Conservation (phyloP, 83 land plant species). For the Picea mariana region DNA sequence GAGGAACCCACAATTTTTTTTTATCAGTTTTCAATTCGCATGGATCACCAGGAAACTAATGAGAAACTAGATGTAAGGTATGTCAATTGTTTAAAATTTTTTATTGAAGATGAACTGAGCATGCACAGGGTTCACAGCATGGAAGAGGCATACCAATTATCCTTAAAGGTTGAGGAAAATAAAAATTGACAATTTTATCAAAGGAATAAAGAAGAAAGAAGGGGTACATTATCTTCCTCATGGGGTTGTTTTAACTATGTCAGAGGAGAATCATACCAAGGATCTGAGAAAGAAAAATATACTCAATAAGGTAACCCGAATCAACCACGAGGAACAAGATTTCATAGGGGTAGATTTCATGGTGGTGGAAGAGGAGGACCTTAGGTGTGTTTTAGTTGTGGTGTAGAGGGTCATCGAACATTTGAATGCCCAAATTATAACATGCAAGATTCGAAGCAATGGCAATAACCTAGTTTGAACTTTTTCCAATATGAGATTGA, state of each 20-base stretch:
- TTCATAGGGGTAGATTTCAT: no score
- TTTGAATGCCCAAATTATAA: not conserved
- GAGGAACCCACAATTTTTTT: not conserved
- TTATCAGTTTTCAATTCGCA: not conserved
- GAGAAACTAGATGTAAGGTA: not conserved
- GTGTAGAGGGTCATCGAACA: not conserved
- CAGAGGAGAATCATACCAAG: not conserved
- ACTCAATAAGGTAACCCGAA: not conserved
- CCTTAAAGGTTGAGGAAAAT: not conserved
- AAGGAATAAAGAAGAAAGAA: not conserved
- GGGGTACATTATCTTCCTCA: not conserved
- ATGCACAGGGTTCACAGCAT: not conserved
- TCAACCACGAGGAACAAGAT: not conserved
- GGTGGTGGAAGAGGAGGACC: not conserved
- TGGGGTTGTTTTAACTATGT: not conserved
- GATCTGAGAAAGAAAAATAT: not conserved
- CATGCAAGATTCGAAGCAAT: not conserved
- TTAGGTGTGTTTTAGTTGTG: not conserved
- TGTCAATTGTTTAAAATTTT: not conserved
- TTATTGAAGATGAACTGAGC: not conserved
- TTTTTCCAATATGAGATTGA: not conserved
- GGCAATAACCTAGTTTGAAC: not conserved
- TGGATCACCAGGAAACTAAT: not conserved
- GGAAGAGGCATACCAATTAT: not conserved
- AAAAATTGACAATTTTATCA: not conserved